Evolutionary conservation across 192 early-diverging fungal genomes (phyloP).

Genomic region (Phlyctochytrium bullatum): DNA sequence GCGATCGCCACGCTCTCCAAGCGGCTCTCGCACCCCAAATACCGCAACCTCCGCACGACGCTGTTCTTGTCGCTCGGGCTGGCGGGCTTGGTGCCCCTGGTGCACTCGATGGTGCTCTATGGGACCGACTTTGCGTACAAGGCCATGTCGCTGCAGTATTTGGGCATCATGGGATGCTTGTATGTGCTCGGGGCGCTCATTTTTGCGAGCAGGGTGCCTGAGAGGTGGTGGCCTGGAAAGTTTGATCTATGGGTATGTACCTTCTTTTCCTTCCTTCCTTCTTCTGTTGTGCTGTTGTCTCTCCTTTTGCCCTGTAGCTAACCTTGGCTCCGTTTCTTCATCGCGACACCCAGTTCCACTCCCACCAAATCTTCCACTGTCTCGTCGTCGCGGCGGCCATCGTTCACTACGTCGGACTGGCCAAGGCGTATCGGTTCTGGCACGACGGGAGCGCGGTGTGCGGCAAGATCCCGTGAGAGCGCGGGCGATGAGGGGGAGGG

Average conservation of each 20-base stretch:
- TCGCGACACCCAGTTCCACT: too few relatives aligned
- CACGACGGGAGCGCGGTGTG: not conserved
- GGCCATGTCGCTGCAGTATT: slow-evolving; percentile 55
- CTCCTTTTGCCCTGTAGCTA: slow-evolving; percentile 3
- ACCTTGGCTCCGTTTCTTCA: too few relatives aligned
- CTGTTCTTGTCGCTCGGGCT: slow-evolving; percentile 82
- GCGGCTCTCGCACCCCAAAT: slow-evolving; percentile 70
- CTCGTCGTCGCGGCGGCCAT: slow-evolving; percentile 74
- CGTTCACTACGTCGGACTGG: slow-evolving; percentile 14
- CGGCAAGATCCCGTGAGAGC: too few relatives aligned
- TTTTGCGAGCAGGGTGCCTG: slow-evolving; percentile 79
- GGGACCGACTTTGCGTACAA: slow-evolving; percentile 17
- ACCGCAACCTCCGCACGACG: slow-evolving; percentile 71
- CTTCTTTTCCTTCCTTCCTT: not conserved
- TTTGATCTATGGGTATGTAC: slow-evolving; percentile 70
- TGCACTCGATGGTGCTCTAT: slow-evolving; percentile 49
- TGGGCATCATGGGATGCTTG: slow-evolving; percentile 68
- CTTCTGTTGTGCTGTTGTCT: not conserved
- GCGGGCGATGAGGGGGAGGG: too few relatives aligned
- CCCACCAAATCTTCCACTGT: slow-evolving; percentile 90
- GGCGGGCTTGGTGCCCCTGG: slow-evolving; percentile 67
- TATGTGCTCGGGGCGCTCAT: slow-evolving; percentile 84
- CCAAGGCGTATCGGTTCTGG: not conserved
- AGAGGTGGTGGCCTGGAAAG: slow-evolving; percentile 78
- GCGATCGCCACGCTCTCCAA: slow-evolving; percentile 57